phyloP scores from a whole-genome alignment of 1,284 basidiomycete genomes.

The Phlebopus sp. region DNA sequence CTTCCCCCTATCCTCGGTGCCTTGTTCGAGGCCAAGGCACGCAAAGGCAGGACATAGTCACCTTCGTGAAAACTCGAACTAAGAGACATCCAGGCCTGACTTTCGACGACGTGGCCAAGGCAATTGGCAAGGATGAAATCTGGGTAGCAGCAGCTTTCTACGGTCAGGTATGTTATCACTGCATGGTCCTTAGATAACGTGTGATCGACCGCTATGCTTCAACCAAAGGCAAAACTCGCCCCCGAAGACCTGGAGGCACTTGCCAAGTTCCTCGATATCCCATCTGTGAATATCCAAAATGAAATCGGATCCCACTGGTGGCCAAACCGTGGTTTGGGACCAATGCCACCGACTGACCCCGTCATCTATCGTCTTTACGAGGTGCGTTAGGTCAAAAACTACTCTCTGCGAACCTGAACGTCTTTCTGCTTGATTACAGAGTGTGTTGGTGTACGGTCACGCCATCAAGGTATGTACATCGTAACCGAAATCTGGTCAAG shows the following conservation, averaged over 20 bases:
- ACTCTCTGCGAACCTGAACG: not conserved
- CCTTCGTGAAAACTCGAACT: constrained; percentile 4
- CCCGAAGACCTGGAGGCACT: constrained; percentile 58
- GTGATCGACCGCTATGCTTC: not conserved
- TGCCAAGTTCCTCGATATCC: constrained; percentile 49
- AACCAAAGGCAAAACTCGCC: constrained; percentile 62
- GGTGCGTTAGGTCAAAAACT: constrained; percentile 38
- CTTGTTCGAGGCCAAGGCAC: constrained; percentile 68
- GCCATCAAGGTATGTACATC: constrained; percentile 60
- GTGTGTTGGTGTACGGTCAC: constrained; percentile 78
- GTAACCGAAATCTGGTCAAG: not conserved
- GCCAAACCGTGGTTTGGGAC: constrained; percentile 63
- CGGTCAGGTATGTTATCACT: constrained; percentile 57
- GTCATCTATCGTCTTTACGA: constrained; percentile 85
- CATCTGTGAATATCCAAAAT: constrained; percentile 37
- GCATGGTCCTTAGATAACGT: constrained; percentile 2
- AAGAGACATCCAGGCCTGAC: constrained; percentile 49
- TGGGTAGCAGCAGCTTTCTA: constrained; percentile 90
- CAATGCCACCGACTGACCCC: constrained; percentile 73
- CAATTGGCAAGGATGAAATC: constrained; percentile 76
- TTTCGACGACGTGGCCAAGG: constrained; percentile 70
- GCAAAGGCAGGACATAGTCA: constrained; percentile 45
- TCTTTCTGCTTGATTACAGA: constrained; percentile 34
- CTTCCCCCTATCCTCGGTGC: constrained; percentile 50
- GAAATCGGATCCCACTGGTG: constrained; percentile 68